Percentiles rank a stretch among this genome's conserved stretches.
phyloP scores from a whole-genome alignment of 306 rosid species.

The Coriaria nepalensis region DNA sequence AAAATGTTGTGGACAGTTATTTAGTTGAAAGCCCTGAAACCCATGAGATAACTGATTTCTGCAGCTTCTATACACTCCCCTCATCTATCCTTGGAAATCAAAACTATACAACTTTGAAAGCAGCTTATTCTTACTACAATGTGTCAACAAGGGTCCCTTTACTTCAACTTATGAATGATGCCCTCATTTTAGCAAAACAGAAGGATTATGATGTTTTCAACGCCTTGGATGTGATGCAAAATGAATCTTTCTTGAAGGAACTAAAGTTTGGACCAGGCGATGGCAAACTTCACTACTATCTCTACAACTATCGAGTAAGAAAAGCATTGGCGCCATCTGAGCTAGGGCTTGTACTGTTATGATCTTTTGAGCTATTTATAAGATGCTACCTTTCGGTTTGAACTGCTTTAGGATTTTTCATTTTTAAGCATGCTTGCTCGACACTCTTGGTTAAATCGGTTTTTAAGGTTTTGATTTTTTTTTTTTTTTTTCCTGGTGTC shows the following conservation, averaged over 20 bases:
- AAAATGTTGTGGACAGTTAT: conserved; percentile 70
- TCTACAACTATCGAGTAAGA: conserved; percentile 38
- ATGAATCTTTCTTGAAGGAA: conserved; percentile 42
- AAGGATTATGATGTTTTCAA: conserved; percentile 73
- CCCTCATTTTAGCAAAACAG: conserved; percentile 56
- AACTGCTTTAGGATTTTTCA: background rate
- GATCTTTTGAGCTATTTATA: conserved; percentile 15
- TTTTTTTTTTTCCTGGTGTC: too few species aligned
- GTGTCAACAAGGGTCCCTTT: conserved; percentile 61
- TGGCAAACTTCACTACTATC: conserved; percentile 58
- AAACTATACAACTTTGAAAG: conserved; percentile 58
- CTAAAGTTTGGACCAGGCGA: conserved; percentile 60
- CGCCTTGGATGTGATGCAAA: conserved; percentile 76
- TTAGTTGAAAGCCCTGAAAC: conserved; percentile 82
- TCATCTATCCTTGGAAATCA: conserved; percentile 70
- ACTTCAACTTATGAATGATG: conserved; percentile 71
- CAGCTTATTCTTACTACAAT: conserved; percentile 71
- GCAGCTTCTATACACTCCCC: conserved; percentile 97
- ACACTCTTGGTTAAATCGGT: too few species aligned
- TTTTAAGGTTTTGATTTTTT: too few species aligned
- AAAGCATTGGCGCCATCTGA: conserved; percentile 46
- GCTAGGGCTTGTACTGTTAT: conserved; percentile 57
- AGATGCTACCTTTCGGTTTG: conserved; percentile 6
- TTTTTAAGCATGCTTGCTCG: too few species aligned
- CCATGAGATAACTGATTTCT: conserved; percentile 80